Evolutionary conservation across 2,329 filamentous ascomycete species (phyloP).

Genomic region (Diplodia intermedia): DNA sequence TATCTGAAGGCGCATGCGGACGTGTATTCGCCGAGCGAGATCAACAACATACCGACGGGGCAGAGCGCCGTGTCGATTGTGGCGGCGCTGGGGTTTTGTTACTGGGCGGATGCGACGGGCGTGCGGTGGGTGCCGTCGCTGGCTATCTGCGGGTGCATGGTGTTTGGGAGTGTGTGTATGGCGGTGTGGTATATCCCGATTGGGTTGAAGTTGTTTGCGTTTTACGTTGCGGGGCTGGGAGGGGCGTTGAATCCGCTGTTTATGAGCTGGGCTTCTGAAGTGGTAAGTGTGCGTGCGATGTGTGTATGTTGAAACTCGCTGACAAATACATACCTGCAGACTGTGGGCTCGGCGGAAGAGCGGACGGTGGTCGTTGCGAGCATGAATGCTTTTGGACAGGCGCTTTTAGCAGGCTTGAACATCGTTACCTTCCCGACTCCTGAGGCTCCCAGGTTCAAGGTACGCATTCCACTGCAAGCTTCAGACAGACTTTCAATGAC

Average conservation of each 20-base stretch:
- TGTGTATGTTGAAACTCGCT: neutral
- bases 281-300: neutral
- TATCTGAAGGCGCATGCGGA: constrained; percentile 9
- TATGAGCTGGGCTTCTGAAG: constrained; percentile 17
- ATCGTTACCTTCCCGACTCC: constrained; percentile 9
- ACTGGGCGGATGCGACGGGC: constrained; percentile 3
- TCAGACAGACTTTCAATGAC: neutral
- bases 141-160: constrained; percentile 1
- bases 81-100: constrained; percentile 2
- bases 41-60: constrained; percentile 19
- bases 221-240: constrained; percentile 3
- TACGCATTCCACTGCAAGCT: neutral
- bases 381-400: constrained; percentile 15
- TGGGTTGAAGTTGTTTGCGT: constrained; percentile 8
- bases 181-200: constrained; percentile 12
- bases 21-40: constrained; percentile 7
- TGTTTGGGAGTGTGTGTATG: constrained; percentile 2
- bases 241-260: constrained; percentile 4
- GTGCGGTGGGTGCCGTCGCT: neutral
- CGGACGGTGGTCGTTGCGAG: constrained; percentile 4
- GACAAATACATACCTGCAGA: neutral
- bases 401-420: constrained; percentile 1
- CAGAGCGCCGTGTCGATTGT: constrained; percentile 17
- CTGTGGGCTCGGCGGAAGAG: constrained; percentile 8
- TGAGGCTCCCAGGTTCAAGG: constrained; percentile 11